Percentiles rank a stretch among this genome's conserved stretches.
phyloP scores from a whole-genome alignment of 1,284 basidiomycete species.

The Mycosarcoma maydis region DNA sequence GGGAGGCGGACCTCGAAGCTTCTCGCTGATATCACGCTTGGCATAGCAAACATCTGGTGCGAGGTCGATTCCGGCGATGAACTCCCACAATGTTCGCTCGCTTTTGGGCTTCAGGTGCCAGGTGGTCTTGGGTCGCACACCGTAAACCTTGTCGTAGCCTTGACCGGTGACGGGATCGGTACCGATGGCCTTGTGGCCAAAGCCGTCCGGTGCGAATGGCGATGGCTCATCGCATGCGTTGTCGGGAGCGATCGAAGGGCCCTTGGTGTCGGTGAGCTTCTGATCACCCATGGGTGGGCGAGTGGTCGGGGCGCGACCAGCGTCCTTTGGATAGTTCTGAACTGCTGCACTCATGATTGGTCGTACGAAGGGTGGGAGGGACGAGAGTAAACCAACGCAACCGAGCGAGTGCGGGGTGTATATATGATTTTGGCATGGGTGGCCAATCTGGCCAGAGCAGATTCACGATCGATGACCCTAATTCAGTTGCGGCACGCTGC shows the following conservation, averaged over 20 bases:
- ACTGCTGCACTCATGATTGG: conserved; percentile 34
- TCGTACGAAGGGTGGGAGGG: neutral
- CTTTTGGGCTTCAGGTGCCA: conserved; percentile 58
- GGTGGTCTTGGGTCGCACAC: conserved; percentile 60
- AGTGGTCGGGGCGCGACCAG: conserved; percentile 26
- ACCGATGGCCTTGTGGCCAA: conserved; percentile 54
- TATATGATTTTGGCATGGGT: conserved; percentile 10
- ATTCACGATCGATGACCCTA: neutral
- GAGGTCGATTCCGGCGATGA: conserved; percentile 51
- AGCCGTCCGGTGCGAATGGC: conserved; percentile 52
- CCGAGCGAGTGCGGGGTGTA: conserved; percentile 26
- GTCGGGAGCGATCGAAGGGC: conserved; percentile 54
- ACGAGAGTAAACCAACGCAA: no score
- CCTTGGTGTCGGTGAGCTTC: conserved; percentile 42
- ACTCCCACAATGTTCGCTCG: conserved; percentile 58
- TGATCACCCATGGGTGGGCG: conserved; percentile 46
- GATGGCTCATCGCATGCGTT: conserved; percentile 60
- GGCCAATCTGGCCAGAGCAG: neutral
- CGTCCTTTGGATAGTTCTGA: conserved; percentile 31
- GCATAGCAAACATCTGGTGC: conserved; percentile 52
- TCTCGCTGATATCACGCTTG: conserved; percentile 29
- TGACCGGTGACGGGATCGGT: conserved; percentile 48
- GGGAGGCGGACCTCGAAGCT: conserved; percentile 55
- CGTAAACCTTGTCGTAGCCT: conserved; percentile 60
- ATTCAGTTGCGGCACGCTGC: neutral